These are phyloP conservation scores for Debaryomyces udenii DNA, from an alignment of 1,139 yeast genomes.

Conservation along the genomic window DNA sequence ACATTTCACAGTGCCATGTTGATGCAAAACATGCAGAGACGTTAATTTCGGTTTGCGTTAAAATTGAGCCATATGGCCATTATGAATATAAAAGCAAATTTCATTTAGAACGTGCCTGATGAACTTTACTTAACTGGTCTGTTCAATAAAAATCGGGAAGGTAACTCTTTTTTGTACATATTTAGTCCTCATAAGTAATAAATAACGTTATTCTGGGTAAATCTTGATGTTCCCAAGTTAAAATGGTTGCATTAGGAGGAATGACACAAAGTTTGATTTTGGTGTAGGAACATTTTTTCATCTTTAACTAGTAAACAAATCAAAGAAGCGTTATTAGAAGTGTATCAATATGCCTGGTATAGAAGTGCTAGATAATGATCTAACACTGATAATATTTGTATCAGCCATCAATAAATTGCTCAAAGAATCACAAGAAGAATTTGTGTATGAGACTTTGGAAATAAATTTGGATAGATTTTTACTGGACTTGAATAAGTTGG, in stretches of 20 bases:
- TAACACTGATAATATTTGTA: conserved; percentile 31
- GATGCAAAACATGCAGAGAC: conserved; percentile 51
- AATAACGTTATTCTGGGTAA: conserved; percentile 8
- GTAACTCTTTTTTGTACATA: conserved; percentile 12
- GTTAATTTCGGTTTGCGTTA: conserved; percentile 20
- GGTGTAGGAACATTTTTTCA: too few species aligned
- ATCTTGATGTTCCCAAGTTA: too few species aligned
- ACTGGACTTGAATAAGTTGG: conserved; percentile 20
- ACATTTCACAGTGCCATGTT: conserved; percentile 42
- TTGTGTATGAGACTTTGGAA: conserved; percentile 15
- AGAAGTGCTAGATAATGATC: conserved; percentile 21
- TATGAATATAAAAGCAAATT: conserved; percentile 5
- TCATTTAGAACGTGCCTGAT: conserved; percentile 5
- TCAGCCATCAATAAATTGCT: conserved; percentile 33
- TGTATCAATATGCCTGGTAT: conserved; percentile 15
- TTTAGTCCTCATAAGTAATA: conserved; percentile 10
- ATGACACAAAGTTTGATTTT: too few species aligned
- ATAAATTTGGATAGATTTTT: conserved; percentile 23
- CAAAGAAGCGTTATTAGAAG: not conserved
- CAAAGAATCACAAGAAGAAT: conserved; percentile 16
- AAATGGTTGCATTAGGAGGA: too few species aligned
- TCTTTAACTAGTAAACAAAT: not conserved
- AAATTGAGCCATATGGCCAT: conserved; percentile 1
- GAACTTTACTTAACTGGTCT: conserved; percentile 7
- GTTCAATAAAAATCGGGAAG: not conserved